A percentile compares a stretch with the other conserved stretches of the same genome.
These are phyloP conservation scores for Chrysanthemum lavandulifolium DNA, from an alignment of 129 eudicot genomes.

Conservation along the genomic window DNA sequence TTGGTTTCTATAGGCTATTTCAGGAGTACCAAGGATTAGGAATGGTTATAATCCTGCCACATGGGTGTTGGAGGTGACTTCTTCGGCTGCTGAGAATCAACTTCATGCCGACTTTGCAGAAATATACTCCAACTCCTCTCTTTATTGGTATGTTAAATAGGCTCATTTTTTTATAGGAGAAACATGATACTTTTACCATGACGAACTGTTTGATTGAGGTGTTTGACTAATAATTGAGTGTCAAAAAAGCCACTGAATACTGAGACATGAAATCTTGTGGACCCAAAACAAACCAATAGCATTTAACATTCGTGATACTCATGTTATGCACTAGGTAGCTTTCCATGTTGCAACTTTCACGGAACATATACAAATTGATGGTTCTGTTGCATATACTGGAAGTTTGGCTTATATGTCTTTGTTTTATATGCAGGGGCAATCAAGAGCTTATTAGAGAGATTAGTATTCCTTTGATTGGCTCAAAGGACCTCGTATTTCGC, in stretches of 20 bases:
- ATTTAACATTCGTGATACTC: too few relatives aligned
- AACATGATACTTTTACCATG: too few relatives aligned
- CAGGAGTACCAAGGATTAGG: constrained; percentile 58
- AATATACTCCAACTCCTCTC: constrained; percentile 48
- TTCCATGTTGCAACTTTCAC: too few relatives aligned
- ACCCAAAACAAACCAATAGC: too few relatives aligned
- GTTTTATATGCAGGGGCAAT: constrained; percentile 36
- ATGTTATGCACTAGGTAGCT: too few relatives aligned
- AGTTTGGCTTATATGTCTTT: background rate
- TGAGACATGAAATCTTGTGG: too few relatives aligned
- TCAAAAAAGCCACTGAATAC: too few relatives aligned
- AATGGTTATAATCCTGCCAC: constrained; percentile 82
- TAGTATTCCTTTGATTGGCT: constrained; percentile 52
- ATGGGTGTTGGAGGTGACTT: constrained; percentile 61
- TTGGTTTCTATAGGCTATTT: constrained; percentile 39
- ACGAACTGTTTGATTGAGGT: too few relatives aligned
- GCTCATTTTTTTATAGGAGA: too few relatives aligned
- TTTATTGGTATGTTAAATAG: constrained; percentile 34
- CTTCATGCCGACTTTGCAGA: constrained; percentile 57
- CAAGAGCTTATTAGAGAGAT: constrained; percentile 54
- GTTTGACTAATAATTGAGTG: too few relatives aligned
- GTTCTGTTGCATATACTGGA: too few relatives aligned
- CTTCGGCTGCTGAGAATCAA: constrained; percentile 40
- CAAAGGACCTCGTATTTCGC: constrained; percentile 52
- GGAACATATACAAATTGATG: too few relatives aligned